Evolutionary conservation across 169 alveolate genomes (phyloP).

Genomic region (Cryptosporidium baileyi): DNA sequence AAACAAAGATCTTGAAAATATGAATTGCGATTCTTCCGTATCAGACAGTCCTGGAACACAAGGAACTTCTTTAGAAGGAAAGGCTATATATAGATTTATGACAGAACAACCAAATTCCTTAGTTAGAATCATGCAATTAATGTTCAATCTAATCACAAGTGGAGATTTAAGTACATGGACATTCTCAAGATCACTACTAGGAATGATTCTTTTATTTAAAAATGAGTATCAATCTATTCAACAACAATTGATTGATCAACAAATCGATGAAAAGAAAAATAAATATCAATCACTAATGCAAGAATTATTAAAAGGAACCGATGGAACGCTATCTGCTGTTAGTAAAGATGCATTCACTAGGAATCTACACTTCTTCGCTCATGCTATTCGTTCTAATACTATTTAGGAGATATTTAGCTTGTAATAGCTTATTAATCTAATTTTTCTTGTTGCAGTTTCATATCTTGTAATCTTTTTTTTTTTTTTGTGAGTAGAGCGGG

Average conservation of each 20-base stretch:
- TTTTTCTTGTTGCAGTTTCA: not conserved
- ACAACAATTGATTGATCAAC: conserved; percentile 77
- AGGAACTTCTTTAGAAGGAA: conserved; percentile 58
- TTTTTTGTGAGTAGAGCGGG: conserved; percentile 27
- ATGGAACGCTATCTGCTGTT: conserved; percentile 59
- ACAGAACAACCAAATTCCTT: conserved; percentile 82
- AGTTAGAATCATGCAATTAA: conserved; percentile 79
- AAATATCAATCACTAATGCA: conserved; percentile 72
- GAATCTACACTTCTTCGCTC: conserved; percentile 64
- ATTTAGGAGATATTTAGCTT: not conserved
- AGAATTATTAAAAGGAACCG: conserved; percentile 62
- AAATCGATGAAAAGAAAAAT: conserved; percentile 81
- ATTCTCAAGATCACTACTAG: conserved; percentile 89
- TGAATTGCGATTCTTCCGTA: conserved; percentile 1
- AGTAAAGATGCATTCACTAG: conserved; percentile 69
- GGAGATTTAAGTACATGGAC: conserved; percentile 85
- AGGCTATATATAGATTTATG: conserved; percentile 80
- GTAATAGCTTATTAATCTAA: not conserved
- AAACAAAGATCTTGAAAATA: not conserved
- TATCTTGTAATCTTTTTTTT: not conserved
- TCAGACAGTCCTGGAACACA: not conserved
- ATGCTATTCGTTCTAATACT: conserved; percentile 56
- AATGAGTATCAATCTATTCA: conserved; percentile 81
- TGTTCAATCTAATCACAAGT: conserved; percentile 83
- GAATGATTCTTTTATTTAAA: conserved; percentile 83